Percentiles rank a stretch among this genome's conserved stretches.
Conservation (phyloP, 1,284 basidiomycete species). For the Fistulinella cinereoalba region DNA sequence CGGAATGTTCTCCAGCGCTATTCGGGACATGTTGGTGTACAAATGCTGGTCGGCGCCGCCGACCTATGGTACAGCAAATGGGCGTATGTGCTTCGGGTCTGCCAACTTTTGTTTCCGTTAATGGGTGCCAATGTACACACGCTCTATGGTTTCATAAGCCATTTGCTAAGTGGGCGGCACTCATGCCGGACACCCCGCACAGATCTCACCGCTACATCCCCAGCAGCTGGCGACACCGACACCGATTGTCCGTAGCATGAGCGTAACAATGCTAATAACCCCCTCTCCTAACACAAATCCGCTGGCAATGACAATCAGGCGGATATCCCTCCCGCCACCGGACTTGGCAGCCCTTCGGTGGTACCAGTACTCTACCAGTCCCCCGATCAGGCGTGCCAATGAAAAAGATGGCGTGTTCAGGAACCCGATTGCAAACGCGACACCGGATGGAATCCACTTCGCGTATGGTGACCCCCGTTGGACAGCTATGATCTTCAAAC, state of each 20-base stretch:
- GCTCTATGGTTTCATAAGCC: background rate
- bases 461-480: slow-evolving; percentile 48
- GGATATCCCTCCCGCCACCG: slow-evolving; percentile 58
- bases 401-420: slow-evolving; percentile 96
- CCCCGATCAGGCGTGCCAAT: slow-evolving; percentile 87
- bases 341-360: slow-evolving; percentile 49
- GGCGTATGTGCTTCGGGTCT: background rate
- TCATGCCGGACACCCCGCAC: slow-evolving; percentile 59
- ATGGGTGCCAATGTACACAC: slow-evolving; percentile 7
- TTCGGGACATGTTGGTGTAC: slow-evolving; percentile 52
- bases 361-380: slow-evolving; percentile 73
- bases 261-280: slow-evolving; percentile 78
- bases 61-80: background rate
- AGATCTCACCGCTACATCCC: slow-evolving; percentile 76
- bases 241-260: slow-evolving; percentile 74
- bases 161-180: background rate
- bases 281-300: slow-evolving; percentile 97
- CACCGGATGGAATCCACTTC: slow-evolving; percentile 84
- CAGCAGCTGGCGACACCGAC: slow-evolving; percentile 78
- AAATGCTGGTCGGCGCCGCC: background rate
- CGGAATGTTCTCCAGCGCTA: slow-evolving; percentile 66
- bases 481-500: slow-evolving; percentile 62
- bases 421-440: slow-evolving; percentile 88
- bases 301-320: slow-evolving; percentile 85
- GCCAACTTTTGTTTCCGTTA: slow-evolving; percentile 8